phyloP scores from a whole-genome alignment of 192 early-diverging fungal genomes.

The Rhizophagus clarus region DNA sequence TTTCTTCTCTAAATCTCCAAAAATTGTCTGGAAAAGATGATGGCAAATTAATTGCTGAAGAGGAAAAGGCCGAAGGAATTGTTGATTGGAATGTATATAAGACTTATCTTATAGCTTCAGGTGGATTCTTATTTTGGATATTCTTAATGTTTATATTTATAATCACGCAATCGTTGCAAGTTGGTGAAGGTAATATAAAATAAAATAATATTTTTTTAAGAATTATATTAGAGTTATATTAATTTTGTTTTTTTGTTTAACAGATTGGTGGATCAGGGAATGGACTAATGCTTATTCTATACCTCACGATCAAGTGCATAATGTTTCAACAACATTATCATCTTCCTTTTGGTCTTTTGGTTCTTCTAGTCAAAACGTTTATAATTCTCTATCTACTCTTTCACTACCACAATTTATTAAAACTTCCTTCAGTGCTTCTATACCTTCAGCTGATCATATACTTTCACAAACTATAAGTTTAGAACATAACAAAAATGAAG shows the following conservation, averaged over 20 bases:
- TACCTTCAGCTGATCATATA: not conserved
- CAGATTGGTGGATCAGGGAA: slow-evolving; percentile 31
- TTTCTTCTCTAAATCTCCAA: slow-evolving; percentile 34
- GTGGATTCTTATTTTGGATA: slow-evolving; percentile 67
- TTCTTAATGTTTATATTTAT: slow-evolving; percentile 49
- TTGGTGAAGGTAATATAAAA: slow-evolving; percentile 49
- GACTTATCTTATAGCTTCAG: slow-evolving; percentile 73
- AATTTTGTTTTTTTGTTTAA: not conserved
- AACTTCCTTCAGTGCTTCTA: not conserved
- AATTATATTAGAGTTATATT: not conserved
- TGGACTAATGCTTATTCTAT: slow-evolving; percentile 28
- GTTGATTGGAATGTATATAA: slow-evolving; percentile 78
- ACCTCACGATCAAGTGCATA: not conserved
- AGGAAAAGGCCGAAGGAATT: slow-evolving; percentile 80
- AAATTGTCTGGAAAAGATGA: slow-evolving; percentile 44
- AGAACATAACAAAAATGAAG: slow-evolving; percentile 36
- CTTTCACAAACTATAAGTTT: not conserved
- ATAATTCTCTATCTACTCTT: not conserved
- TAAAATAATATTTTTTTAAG: slow-evolving; percentile 26
- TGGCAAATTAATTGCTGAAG: slow-evolving; percentile 78
- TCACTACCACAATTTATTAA: not conserved
- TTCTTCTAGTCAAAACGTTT: not conserved
- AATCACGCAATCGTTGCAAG: slow-evolving; percentile 40
- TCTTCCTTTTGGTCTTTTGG: not conserved
- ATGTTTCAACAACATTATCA: not conserved